Evolutionary conservation across 225 moss, liverwort and hornwort genomes (phyloP).

Genomic region (Polytrichum commune): DNA sequence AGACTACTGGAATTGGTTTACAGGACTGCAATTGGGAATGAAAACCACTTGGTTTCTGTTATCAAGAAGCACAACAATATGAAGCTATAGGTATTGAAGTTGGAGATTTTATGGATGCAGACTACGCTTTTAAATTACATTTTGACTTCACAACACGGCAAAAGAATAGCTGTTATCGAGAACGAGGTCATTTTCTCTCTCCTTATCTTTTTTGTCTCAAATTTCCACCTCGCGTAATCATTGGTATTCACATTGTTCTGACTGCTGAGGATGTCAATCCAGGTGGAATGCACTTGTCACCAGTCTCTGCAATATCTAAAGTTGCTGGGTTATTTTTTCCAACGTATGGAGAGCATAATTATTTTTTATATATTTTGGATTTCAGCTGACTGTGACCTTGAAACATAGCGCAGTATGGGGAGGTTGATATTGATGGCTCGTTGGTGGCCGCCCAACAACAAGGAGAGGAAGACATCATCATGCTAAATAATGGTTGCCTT

Average conservation of each 20-base stretch:
- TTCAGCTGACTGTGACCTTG: background rate
- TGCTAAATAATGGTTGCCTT: slow-evolving; percentile 98
- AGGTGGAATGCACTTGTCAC: no score
- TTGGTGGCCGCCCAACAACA: slow-evolving; percentile 75
- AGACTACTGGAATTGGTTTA: background rate
- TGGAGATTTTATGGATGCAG: slow-evolving; percentile 32
- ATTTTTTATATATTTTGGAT: no score
- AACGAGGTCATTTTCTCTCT: slow-evolving; percentile 64
- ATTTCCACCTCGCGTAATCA: no score
- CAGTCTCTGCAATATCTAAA: no score
- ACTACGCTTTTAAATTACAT: slow-evolving; percentile 91
- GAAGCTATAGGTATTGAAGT: background rate
- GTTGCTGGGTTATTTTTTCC: no score
- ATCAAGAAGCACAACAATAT: background rate
- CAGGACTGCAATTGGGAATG: background rate
- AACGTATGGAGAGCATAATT: no score
- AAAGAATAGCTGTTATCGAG: slow-evolving; percentile 95
- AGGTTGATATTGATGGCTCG: slow-evolving; percentile 91
- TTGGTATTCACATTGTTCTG: no score
- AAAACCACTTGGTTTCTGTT: background rate
- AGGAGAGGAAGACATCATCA: slow-evolving; percentile 81
- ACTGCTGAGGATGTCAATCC: no score
- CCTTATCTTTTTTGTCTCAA: no score
- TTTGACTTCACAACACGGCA: slow-evolving; percentile 79
- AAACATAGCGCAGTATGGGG: slow-evolving; percentile 64